A percentile compares a stretch with the other conserved stretches of the same genome.
Evolutionary conservation across 1,284 basidiomycete species (phyloP).

Genomic region (Sporisorium graminicola): DNA sequence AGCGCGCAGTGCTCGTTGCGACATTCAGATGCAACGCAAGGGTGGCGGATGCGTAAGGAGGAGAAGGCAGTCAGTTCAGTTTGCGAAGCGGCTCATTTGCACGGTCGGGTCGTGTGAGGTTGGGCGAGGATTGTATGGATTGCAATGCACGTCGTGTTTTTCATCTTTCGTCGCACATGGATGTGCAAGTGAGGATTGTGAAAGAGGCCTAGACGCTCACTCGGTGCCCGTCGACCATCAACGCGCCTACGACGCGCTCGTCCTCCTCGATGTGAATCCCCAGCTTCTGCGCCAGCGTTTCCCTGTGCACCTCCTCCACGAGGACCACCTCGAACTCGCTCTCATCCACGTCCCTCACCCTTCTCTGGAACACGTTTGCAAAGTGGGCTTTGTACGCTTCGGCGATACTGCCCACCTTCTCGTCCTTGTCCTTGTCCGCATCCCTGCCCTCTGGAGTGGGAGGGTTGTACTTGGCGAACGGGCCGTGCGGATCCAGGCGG

Average conservation of each 20-base stretch:
- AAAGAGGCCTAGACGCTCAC: background rate
- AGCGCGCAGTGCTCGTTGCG: conserved; percentile 18
- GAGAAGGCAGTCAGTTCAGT: conserved; percentile 10
- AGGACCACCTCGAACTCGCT: conserved; percentile 25
- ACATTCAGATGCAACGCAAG: conserved; percentile 18
- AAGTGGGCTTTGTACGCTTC: conserved; percentile 18
- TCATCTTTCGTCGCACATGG: no score
- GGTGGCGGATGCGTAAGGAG: background rate
- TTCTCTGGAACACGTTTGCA: conserved; percentile 29
- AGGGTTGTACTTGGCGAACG: conserved; percentile 20
- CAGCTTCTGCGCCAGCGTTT: background rate
- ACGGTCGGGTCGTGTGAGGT: conserved; percentile 15
- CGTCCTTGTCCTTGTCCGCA: conserved; percentile 2
- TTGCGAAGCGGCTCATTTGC: conserved; percentile 23
- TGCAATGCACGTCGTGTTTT: background rate
- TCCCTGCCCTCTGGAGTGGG: background rate
- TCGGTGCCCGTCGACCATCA: conserved; percentile 19
- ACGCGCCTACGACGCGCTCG: conserved; percentile 6
- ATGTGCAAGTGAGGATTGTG: no score
- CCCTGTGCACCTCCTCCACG: background rate
- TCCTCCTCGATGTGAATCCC: background rate
- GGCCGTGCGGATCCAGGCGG: conserved; percentile 10
- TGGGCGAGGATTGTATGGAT: background rate
- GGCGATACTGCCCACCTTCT: conserved; percentile 17
- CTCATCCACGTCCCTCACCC: background rate